Percentiles rank a stretch among this genome's conserved stretches.
phyloP scores from a whole-genome alignment of 2,329 filamentous ascomycete species.

The Stagonosporopsis cucurbitacearum region DNA sequence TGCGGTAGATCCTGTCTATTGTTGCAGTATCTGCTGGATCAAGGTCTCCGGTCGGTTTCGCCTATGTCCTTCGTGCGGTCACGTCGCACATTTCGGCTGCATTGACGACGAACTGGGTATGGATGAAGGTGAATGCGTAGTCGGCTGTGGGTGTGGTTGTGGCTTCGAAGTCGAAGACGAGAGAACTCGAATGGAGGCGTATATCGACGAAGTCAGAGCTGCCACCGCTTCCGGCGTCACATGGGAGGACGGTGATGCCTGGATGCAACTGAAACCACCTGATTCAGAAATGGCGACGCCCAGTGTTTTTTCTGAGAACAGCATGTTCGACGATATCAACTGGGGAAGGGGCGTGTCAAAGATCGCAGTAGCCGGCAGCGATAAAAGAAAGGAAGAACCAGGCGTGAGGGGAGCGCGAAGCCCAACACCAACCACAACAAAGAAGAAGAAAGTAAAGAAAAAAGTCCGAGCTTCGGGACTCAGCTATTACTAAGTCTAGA shows the following conservation, averaged over 20 bases:
- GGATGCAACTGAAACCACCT: slow-evolving; percentile 26
- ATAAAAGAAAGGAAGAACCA: slow-evolving; percentile 23
- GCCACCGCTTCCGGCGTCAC: slow-evolving; percentile 33
- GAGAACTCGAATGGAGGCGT: slow-evolving; percentile 36
- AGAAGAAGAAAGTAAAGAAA: slow-evolving; percentile 34
- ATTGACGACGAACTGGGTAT: slow-evolving; percentile 35
- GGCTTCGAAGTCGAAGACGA: slow-evolving; percentile 37
- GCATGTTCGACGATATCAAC: slow-evolving; percentile 27
- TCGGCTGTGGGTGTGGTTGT: slow-evolving; percentile 40
- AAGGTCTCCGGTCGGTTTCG: slow-evolving; percentile 45
- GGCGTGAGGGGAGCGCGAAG: slow-evolving; percentile 17
- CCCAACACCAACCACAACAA: slow-evolving; percentile 22
- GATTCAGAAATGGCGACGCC: slow-evolving; percentile 30
- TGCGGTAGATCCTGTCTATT: slow-evolving; percentile 34
- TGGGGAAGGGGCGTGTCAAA: slow-evolving; percentile 27
- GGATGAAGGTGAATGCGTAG: slow-evolving; percentile 41
- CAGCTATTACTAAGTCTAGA: slow-evolving; percentile 35
- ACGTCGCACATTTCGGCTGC: slow-evolving; percentile 48
- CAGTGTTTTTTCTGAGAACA: slow-evolving; percentile 20
- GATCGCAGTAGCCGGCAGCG: slow-evolving; percentile 10
- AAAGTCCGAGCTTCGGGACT: slow-evolving; percentile 35
- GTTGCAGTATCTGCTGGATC: slow-evolving; percentile 50
- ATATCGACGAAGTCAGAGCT: slow-evolving; percentile 37
- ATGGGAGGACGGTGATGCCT: slow-evolving; percentile 38
- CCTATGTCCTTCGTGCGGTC: slow-evolving; percentile 45